Evolutionary conservation across 805 yeast species (phyloP).

Genomic region (Wickerhamomyces pijperi): DNA sequence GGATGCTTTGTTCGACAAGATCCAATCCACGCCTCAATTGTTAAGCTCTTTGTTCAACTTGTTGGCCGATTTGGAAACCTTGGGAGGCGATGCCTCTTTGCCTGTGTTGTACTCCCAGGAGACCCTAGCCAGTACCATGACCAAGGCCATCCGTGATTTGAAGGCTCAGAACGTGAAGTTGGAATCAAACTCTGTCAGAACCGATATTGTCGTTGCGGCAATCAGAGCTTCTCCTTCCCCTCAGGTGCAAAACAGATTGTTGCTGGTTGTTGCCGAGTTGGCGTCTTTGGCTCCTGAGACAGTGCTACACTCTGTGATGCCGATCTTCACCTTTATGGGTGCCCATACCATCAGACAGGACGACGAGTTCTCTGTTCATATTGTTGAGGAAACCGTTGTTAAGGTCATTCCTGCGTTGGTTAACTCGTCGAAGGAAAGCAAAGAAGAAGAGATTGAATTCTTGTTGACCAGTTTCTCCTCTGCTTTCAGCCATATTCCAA

Average conservation of each 20-base stretch:
- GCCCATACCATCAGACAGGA: slow-evolving; percentile 95
- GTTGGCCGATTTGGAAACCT: slow-evolving; percentile 65
- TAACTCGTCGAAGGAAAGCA: slow-evolving; percentile 28
- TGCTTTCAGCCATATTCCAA: slow-evolving; percentile 91
- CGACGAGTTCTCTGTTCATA: slow-evolving; percentile 88
- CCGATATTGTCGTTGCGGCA: slow-evolving; percentile 84
- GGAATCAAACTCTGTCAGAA: slow-evolving; percentile 63
- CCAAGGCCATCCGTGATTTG: slow-evolving; percentile 49
- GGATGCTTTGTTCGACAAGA: slow-evolving; percentile 32
- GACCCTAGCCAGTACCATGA: slow-evolving; percentile 78
- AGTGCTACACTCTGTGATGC: slow-evolving; percentile 94
- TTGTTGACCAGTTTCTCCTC: slow-evolving; percentile 82
- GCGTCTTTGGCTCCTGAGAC: slow-evolving; percentile 87
- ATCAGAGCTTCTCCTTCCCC: slow-evolving; percentile 86
- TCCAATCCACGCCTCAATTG: slow-evolving; percentile 29
- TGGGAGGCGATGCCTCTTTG: slow-evolving; percentile 83
- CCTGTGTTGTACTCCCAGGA: slow-evolving; percentile 91
- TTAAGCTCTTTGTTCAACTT: slow-evolving; percentile 45
- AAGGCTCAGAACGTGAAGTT: slow-evolving; percentile 28
- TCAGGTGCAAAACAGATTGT: slow-evolving; percentile 83
- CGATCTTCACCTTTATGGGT: slow-evolving; percentile 99
- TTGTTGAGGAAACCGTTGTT: slow-evolving; percentile 81
- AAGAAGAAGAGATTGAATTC: slow-evolving; percentile 65
- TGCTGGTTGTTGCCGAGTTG: slow-evolving; percentile 76
- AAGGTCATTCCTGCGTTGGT: slow-evolving; percentile 88